A percentile compares a stretch with the other conserved stretches of the same genome.
Evolutionary conservation across 1,284 basidiomycete species (phyloP).

Genomic region (Lentinula novae-zelandiae): DNA sequence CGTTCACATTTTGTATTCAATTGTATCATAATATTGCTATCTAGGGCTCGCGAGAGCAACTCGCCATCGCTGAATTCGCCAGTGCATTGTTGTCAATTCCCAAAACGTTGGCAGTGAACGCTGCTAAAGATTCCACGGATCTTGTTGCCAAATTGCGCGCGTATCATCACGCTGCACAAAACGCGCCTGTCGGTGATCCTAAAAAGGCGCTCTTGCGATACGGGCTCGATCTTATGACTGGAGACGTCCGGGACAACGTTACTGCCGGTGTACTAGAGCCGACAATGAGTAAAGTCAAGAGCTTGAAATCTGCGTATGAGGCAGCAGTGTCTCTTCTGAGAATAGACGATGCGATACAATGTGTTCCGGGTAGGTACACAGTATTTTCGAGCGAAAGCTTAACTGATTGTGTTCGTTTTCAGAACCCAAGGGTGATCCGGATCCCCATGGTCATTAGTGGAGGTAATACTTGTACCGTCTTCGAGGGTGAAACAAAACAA

Average conservation of each 20-base stretch:
- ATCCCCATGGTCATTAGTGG: slow-evolving; percentile 48
- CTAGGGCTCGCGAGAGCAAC: slow-evolving; percentile 95
- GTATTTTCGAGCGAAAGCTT: neutral
- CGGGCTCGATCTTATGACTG: slow-evolving; percentile 92
- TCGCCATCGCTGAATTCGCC: slow-evolving; percentile 98
- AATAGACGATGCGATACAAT: slow-evolving; percentile 93
- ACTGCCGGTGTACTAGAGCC: slow-evolving; percentile 94
- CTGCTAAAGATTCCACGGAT: slow-evolving; percentile 97
- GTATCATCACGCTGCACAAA: slow-evolving; percentile 97
- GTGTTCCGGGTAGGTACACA: slow-evolving; percentile 66
- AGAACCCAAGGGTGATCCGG: slow-evolving; percentile 74
- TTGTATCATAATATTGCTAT: slow-evolving; percentile 2
- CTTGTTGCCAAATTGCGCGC: slow-evolving; percentile 96
- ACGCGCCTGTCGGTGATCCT: slow-evolving; percentile 86
- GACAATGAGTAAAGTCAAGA: slow-evolving; percentile 95
- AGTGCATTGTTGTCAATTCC: slow-evolving; percentile 91
- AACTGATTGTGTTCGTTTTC: slow-evolving; percentile 17
- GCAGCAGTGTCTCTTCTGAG: slow-evolving; percentile 93
- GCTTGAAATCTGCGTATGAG: slow-evolving; percentile 95
- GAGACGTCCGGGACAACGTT: slow-evolving; percentile 94
- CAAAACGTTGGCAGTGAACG: slow-evolving; percentile 96
- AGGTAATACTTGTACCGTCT: neutral
- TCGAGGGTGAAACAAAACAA: neutral
- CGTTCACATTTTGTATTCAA: neutral
- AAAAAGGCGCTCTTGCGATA: slow-evolving; percentile 94